Conservation (phyloP, 2,329 filamentous ascomycete genomes). For the Penicillium concentricum region DNA sequence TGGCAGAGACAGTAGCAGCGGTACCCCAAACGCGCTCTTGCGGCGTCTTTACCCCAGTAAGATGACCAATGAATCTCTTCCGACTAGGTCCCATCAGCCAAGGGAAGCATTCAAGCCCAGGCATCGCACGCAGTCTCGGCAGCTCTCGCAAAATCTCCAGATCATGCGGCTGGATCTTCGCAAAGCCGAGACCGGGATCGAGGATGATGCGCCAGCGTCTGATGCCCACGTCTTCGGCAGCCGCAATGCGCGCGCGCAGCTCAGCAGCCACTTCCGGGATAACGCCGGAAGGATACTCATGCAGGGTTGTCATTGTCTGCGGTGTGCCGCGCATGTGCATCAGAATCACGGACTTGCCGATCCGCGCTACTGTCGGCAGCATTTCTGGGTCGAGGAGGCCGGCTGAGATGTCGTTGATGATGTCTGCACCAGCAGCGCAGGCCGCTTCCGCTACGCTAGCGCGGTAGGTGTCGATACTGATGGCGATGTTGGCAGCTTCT, state of each 20-base stretch:
- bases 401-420: constrained; percentile 92
- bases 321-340: constrained; percentile 96
- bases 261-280: constrained; percentile 65
- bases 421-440: constrained; percentile 75
- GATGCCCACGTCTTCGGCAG: constrained; percentile 78
- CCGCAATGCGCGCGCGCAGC: constrained; percentile 66
- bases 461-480: constrained; percentile 92
- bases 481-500: constrained; percentile 62
- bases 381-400: constrained; percentile 76
- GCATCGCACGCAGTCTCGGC: constrained; percentile 55
- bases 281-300: constrained; percentile 68
- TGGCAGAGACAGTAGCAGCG: constrained; percentile 80
- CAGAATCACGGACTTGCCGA: constrained; percentile 75
- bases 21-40: constrained; percentile 78
- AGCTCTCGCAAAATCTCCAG: constrained; percentile 72
- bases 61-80: constrained; percentile 81
- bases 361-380: constrained; percentile 73
- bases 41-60: constrained; percentile 73
- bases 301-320: constrained; percentile 71
- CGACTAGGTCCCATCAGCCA: constrained; percentile 89
- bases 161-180: constrained; percentile 80
- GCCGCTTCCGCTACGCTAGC: constrained; percentile 76
- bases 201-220: constrained; percentile 91
- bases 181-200: constrained; percentile 92
- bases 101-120: constrained; percentile 61